Conservation (phyloP, 106 monocot genomes). For the Platanthera zijinensis region DNA sequence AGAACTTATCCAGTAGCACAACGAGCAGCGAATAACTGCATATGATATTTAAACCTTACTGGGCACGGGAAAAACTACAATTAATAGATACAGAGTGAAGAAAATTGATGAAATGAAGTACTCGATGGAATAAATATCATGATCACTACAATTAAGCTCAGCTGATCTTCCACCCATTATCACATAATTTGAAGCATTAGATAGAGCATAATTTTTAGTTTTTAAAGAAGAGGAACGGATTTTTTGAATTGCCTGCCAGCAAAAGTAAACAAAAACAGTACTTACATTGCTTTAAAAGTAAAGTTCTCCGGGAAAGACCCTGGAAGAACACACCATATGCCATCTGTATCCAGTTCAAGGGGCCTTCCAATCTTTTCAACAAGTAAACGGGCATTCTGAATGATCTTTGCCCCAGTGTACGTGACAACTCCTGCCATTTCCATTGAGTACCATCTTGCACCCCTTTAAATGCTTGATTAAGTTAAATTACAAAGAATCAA, state of each 20-base stretch:
- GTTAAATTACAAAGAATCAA: constrained; percentile 4
- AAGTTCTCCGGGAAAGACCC: constrained; percentile 97
- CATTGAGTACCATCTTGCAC: constrained; percentile 99
- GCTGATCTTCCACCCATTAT: neutral
- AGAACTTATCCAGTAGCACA: neutral
- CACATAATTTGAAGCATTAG: neutral
- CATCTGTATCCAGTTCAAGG: constrained; percentile 95
- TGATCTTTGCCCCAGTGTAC: constrained; percentile 97
- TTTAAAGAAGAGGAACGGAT: neutral
- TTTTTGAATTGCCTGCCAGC: neutral
- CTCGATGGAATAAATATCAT: neutral
- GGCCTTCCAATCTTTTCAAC: constrained; percentile 95
- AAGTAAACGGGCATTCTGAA: constrained; percentile 92
- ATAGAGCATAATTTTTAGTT: neutral
- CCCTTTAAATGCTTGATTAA: constrained; percentile 35
- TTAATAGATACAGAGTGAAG: neutral
- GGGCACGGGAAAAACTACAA: neutral
- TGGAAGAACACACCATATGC: constrained; percentile 99
- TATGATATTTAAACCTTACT: neutral
- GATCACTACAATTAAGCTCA: neutral
- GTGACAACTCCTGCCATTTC: constrained; percentile 99
- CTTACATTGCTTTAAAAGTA: constrained; percentile 78
- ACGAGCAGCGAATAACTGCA: neutral
- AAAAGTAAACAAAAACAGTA: constrained; percentile 2
- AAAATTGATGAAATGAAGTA: neutral